These are phyloP conservation scores for Sphagnurus paluster DNA, from an alignment of 1,284 basidiomycete species.

Conservation along the genomic window DNA sequence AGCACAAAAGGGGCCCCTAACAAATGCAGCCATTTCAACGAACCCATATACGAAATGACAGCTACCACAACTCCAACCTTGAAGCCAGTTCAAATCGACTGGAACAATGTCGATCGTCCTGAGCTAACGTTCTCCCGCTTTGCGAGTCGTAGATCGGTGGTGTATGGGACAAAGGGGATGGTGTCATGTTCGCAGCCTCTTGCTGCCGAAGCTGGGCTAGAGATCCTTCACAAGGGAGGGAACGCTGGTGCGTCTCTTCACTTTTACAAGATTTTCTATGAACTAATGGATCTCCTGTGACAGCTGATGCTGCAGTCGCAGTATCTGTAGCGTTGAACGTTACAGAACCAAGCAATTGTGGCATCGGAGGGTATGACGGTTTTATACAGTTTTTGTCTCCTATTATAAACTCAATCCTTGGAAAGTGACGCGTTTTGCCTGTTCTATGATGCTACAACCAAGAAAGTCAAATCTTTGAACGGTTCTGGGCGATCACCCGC, in stretches of 20 bases:
- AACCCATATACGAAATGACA: no score
- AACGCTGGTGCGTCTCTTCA: slow-evolving; percentile 77
- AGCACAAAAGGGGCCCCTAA: no score
- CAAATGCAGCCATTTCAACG: no score
- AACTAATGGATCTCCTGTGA: background rate
- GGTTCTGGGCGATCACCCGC: slow-evolving; percentile 86
- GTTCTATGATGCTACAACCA: slow-evolving; percentile 83
- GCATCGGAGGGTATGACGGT: slow-evolving; percentile 70
- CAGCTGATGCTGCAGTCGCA: slow-evolving; percentile 50
- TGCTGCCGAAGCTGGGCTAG: slow-evolving; percentile 85
- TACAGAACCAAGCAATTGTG: slow-evolving; percentile 80
- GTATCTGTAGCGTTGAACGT: slow-evolving; percentile 89
- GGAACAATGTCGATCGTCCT: slow-evolving; percentile 66
- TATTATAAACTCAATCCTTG: slow-evolving; percentile 17
- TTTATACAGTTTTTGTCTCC: background rate
- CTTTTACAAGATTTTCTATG: background rate
- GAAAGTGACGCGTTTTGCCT: slow-evolving; percentile 93
- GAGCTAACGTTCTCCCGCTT: slow-evolving; percentile 61
- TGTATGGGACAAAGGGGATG: slow-evolving; percentile 85
- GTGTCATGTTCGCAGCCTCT: slow-evolving; percentile 91
- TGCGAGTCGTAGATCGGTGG: slow-evolving; percentile 70
- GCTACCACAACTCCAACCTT: no score
- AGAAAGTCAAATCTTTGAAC: slow-evolving; percentile 81
- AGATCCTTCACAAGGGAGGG: slow-evolving; percentile 87
- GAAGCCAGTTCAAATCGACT: no score